A percentile compares a stretch with the other conserved stretches of the same genome.
Evolutionary conservation across 345 rosid species (phyloP).

Genomic region (Nephelium lappaceum): DNA sequence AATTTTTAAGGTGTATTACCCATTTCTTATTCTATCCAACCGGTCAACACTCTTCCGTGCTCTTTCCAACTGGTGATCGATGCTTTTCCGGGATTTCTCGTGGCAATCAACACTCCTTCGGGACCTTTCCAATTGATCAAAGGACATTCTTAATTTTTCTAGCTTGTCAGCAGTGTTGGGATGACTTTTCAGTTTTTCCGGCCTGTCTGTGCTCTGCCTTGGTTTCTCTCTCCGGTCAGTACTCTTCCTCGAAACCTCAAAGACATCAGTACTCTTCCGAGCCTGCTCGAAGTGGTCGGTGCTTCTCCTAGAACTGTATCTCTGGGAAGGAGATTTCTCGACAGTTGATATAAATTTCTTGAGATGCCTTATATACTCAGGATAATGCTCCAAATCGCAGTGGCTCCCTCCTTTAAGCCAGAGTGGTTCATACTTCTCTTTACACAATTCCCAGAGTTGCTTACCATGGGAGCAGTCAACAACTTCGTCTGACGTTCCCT

Average conservation of each 20-base stretch:
- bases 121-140: conserved; percentile 74
- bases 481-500: conserved; percentile 98
- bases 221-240: conserved; percentile 84
- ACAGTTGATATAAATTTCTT: conserved; percentile 89
- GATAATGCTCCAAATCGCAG: conserved; percentile 82
- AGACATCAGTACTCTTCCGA: conserved; percentile 57
- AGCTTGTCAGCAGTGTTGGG: conserved; percentile 53
- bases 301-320: conserved; percentile 67
- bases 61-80: conserved; percentile 74
- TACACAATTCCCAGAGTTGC: conserved; percentile 91
- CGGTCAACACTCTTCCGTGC: conserved; percentile 90
- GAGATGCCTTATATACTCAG: conserved; percentile 87
- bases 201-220: conserved; percentile 79
- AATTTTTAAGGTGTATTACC: conserved; percentile 30
- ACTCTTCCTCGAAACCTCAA: conserved; percentile 78
- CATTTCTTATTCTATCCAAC: conserved; percentile 68
- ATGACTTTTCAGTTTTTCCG: conserved; percentile 54
- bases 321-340: conserved; percentile 74
- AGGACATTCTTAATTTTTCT: conserved; percentile 54
- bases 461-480: conserved; percentile 96
- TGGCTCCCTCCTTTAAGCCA: conserved; percentile 98
- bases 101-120: conserved; percentile 91
- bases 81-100: conserved; percentile 76
- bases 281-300: conserved; percentile 59
- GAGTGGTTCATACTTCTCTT: conserved; percentile 88